These are phyloP conservation scores for Cnidoscolus chayamansa DNA, from an alignment of 441 rosid genomes.

Conservation along the genomic window DNA sequence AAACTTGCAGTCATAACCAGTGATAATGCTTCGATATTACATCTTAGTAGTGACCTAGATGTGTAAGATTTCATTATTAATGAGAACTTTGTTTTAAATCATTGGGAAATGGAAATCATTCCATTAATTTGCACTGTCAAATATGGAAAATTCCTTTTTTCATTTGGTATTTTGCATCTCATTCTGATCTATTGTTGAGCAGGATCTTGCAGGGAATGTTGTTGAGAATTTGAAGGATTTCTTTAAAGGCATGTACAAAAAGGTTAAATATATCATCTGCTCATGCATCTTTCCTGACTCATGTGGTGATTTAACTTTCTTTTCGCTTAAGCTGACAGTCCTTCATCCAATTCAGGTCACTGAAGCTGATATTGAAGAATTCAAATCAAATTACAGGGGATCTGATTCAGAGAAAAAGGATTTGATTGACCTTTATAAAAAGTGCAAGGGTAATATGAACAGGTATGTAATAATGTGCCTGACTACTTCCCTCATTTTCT, in stretches of 20 bases:
- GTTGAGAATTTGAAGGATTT: conserved; percentile 65
- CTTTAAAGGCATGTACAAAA: conserved; percentile 68
- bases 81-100: not conserved
- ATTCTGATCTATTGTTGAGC: conserved; percentile 23
- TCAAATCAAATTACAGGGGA: conserved; percentile 84
- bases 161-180: not conserved
- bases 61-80: not conserved
- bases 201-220: conserved; percentile 82
- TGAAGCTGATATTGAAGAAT: conserved; percentile 80
- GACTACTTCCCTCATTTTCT: conserved; percentile 4
- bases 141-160: not conserved
- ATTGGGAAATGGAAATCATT: not conserved
- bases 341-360: conserved; percentile 52
- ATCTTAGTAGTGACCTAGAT: not conserved
- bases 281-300: conserved; percentile 1
- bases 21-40: not conserved
- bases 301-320: not conserved
- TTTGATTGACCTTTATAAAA: conserved; percentile 58
- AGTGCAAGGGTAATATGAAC: conserved; percentile 73
- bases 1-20: not conserved
- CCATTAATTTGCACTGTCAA: not conserved
- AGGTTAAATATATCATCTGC: conserved; percentile 37
- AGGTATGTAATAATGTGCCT: conserved; percentile 38
- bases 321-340: not conserved
- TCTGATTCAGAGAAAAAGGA: conserved; percentile 89